Percentiles rank a stretch among this genome's conserved stretches.
phyloP scores from a whole-genome alignment of 208 protist genomes.

The Acanthamoeba royreba region DNA sequence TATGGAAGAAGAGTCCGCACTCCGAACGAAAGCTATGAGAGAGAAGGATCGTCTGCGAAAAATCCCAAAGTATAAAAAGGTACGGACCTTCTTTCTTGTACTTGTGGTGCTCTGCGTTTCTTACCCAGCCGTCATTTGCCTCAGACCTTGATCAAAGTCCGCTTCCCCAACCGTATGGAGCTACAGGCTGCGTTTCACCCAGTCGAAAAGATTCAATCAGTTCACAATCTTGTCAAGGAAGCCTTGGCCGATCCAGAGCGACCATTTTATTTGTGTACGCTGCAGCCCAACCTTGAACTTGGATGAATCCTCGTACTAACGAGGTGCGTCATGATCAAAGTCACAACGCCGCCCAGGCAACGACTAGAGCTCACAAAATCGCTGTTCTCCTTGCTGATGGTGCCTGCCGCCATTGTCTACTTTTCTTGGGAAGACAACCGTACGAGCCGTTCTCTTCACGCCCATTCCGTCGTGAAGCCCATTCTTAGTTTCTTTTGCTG shows the following conservation, averaged over 20 bases:
- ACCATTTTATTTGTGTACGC: conserved; percentile 7
- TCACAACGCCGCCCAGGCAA: conserved; percentile 17
- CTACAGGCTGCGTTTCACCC: conserved; percentile 20
- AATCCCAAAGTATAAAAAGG: not conserved
- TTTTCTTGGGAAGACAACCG: conserved; percentile 22
- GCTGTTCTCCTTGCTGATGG: not conserved
- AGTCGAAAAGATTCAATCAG: not conserved
- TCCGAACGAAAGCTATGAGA: not conserved
- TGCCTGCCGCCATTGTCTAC: conserved; percentile 3
- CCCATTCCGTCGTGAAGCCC: no score
- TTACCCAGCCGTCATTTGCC: not conserved
- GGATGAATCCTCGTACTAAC: not conserved
- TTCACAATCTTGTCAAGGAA: not conserved
- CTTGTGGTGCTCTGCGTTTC: not conserved
- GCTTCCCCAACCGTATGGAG: conserved; percentile 24
- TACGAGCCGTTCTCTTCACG: not conserved
- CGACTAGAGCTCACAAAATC: not conserved
- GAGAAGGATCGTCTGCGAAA: conserved; percentile 11
- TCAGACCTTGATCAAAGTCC: conserved; percentile 4
- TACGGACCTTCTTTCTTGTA: no score
- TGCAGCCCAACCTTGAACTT: not conserved
- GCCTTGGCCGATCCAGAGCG: not conserved
- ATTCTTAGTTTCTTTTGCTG: not conserved
- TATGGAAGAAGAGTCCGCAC: not conserved
- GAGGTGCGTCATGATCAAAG: not conserved